Conservation (phyloP, 805 yeast species). For the Schwanniomyces sp. region DNA sequence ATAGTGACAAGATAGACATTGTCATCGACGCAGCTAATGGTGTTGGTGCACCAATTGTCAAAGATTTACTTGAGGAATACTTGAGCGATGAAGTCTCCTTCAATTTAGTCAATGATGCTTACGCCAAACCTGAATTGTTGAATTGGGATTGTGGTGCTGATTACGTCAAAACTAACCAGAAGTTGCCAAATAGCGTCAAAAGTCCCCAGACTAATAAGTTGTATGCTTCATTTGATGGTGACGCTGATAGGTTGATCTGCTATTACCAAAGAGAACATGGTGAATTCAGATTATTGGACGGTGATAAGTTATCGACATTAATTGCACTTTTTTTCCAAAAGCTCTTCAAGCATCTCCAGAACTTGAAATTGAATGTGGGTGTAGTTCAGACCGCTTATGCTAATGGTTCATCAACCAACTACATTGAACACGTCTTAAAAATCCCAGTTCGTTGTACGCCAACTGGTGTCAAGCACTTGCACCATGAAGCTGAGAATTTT, state of each 20-base stretch:
- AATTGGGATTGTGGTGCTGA: slow-evolving; percentile 93
- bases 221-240: slow-evolving; percentile 92
- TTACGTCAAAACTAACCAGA: slow-evolving; percentile 86
- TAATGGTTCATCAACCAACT: slow-evolving; percentile 85
- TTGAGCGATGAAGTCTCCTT: slow-evolving; percentile 43
- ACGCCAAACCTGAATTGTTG: slow-evolving; percentile 53
- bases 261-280: slow-evolving; percentile 50
- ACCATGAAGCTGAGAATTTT: slow-evolving; percentile 82
- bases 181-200: slow-evolving; percentile 60
- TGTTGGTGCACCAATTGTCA: slow-evolving; percentile 83
- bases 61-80: slow-evolving; percentile 43
- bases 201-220: slow-evolving; percentile 46
- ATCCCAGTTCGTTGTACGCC: slow-evolving; percentile 86
- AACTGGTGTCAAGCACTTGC: slow-evolving; percentile 96
- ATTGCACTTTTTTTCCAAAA: slow-evolving; percentile 68
- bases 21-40: slow-evolving; percentile 94
- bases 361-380: slow-evolving; percentile 57
- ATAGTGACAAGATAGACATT: slow-evolving; percentile 38
- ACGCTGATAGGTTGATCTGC: slow-evolving; percentile 91
- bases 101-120: slow-evolving; percentile 53
- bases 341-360: slow-evolving; percentile 45
- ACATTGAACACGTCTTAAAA: slow-evolving; percentile 56
- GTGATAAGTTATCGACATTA: slow-evolving; percentile 89
- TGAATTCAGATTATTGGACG: slow-evolving; percentile 69
- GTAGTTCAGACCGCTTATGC: slow-evolving; percentile 98